Conservation (phyloP, 768 basidiomycete species). For the Termitomyces sp. region DNA sequence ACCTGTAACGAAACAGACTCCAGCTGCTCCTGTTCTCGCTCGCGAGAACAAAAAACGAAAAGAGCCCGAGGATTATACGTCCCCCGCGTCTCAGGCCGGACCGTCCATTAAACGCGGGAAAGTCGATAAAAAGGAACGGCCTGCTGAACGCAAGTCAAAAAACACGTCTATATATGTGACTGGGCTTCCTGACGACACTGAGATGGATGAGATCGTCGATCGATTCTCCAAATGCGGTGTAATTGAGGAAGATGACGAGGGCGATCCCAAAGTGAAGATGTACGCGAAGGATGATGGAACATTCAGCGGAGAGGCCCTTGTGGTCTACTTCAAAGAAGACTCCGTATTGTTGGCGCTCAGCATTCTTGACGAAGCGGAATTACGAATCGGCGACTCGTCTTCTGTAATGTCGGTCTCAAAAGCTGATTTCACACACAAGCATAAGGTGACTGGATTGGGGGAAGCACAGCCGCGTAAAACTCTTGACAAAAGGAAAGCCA, state of each 20-base stretch:
- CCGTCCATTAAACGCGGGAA: slow-evolving; percentile 70
- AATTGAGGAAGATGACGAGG: slow-evolving; percentile 89
- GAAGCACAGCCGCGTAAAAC: slow-evolving; percentile 53
- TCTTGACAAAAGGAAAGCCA: slow-evolving; percentile 74
- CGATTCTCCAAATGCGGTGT: slow-evolving; percentile 93
- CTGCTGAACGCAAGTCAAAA: slow-evolving; percentile 67
- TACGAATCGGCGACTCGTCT: slow-evolving; percentile 75
- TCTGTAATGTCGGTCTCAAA: slow-evolving; percentile 71
- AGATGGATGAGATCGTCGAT: slow-evolving; percentile 68
- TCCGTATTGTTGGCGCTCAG: slow-evolving; percentile 83
- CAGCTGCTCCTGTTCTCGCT: slow-evolving; percentile 82
- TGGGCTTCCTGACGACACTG: slow-evolving; percentile 74
- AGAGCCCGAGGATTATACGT: slow-evolving; percentile 69
- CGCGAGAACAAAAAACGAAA: slow-evolving; percentile 80
- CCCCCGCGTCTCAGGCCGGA: slow-evolving; percentile 40
- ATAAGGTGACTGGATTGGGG: slow-evolving; percentile 35
- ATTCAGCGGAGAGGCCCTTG: slow-evolving; percentile 92
- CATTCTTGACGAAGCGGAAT: slow-evolving; percentile 88
- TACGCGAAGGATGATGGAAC: slow-evolving; percentile 85
- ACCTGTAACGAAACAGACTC: slow-evolving; percentile 46
- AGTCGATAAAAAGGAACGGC: slow-evolving; percentile 46
- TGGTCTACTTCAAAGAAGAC: slow-evolving; percentile 97
- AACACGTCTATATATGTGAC: slow-evolving; percentile 93
- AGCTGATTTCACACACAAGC: slow-evolving; percentile 79
- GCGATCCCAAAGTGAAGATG: slow-evolving; percentile 91